Percentiles rank a stretch among this genome's conserved stretches.
Conservation (phyloP, 768 basidiomycete species). For the Lactarius tabidus region DNA sequence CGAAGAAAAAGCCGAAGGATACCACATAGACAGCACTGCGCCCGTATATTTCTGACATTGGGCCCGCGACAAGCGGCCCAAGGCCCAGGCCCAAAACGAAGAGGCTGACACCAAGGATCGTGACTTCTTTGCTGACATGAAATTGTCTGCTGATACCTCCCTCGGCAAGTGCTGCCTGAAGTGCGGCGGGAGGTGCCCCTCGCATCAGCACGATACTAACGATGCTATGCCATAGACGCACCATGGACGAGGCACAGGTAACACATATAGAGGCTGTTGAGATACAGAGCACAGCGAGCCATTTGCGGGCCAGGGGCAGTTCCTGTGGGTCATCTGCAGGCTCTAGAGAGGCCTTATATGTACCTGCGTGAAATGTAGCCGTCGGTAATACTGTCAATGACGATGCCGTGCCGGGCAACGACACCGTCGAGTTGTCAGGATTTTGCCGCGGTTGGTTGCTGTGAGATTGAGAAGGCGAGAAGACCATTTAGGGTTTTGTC, state of each 20-base stretch:
- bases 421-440: neutral
- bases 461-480: neutral
- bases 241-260: conserved; percentile 30
- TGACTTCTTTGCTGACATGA: conserved; percentile 36
- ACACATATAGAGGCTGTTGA: conserved; percentile 27
- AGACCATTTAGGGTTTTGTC: neutral
- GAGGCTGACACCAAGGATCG: conserved; percentile 39
- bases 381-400: neutral
- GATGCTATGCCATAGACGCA: neutral
- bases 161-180: conserved; percentile 38
- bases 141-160: conserved; percentile 37
- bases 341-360: conserved; percentile 23
- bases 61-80: conserved; percentile 34
- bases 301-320: conserved; percentile 22
- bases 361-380: neutral
- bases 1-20: conserved; percentile 58
- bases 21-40: conserved; percentile 57
- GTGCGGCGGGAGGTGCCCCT: neutral
- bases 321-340: conserved; percentile 28
- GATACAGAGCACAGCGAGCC: conserved; percentile 28
- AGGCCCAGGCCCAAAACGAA: conserved; percentile 37
- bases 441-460: neutral
- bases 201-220: neutral
- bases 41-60: conserved; percentile 53
- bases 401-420: neutral